Base-by-base conservation (phyloP, 768 basidiomycete genomes). In the Imleria badia region DNA sequence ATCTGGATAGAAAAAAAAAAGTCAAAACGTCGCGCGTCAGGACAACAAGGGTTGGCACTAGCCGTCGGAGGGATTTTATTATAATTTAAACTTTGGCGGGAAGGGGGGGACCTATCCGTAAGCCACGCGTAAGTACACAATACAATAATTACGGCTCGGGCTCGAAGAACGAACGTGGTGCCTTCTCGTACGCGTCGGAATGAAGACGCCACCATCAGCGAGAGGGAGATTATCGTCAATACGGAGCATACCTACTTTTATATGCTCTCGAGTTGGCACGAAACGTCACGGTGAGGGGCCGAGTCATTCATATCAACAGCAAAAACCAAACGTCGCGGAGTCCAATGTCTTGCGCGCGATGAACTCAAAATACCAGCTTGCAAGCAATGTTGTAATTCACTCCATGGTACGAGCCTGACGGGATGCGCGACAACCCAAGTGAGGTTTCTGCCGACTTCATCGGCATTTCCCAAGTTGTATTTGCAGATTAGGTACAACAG, bases 201-300 rank as follows among this genome's bases (percentile, higher is more conserved):
- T 60, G 52, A 61, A 51, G 42, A 33, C 64, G 64, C 60, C 63
- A 56, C 64, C 45, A 62, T 62, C 51, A 55, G 30, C 14, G 30
- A 19, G 40, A 30, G 34, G 46, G 53, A 38, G 46, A 48, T 38
- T 20, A 47, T 54, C 44, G 44, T 42, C 52, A 20, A 22, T 19
- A 31, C 5, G 57, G 33, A 40, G 38, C 47, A 15, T 7, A 34
- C 52, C 52, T 15, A 19, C 17, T n/a, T n/a, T 52, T 50, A 56
- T 52, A 44, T 54, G 52, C 45, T 20, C 23, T 38, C 33, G n/a
- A 8, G 11, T 33, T 48, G 39, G 42, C 39, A 42, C 6, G 11
- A 35, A 33, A 44, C 30, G 35, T 30, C 35, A 40, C 23, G 19
- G 29, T 7, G 38, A 45, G 10, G 10, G n/a, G n/a, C 23, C n/a